Conservation (phyloP, 2,329 filamentous ascomycete genomes). For the Clonostachys chloroleuca region DNA sequence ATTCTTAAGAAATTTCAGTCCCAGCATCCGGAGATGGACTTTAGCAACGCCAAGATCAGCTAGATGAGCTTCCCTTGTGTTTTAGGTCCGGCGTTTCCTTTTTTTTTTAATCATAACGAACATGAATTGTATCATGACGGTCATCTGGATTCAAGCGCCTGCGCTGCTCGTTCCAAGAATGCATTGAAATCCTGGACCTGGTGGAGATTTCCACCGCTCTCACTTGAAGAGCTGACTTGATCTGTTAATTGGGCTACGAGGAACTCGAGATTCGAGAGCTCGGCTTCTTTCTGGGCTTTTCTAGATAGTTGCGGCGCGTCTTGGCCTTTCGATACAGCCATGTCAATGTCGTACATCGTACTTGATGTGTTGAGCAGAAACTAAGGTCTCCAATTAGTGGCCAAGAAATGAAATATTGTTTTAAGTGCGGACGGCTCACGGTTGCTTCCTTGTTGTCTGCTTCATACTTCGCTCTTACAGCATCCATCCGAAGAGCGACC, state of each 20-base stretch:
- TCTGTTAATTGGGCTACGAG: conserved; percentile 49
- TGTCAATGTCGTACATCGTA: conserved; percentile 57
- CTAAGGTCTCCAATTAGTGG: conserved; percentile 7
- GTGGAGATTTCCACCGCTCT: conserved; percentile 46
- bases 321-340: conserved; percentile 47
- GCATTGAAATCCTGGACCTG: conserved; percentile 59
- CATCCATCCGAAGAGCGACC: conserved; percentile 58
- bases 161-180: conserved; percentile 57
- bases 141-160: conserved; percentile 45
- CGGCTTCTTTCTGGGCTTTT: conserved; percentile 40
- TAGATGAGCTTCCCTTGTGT: conserved; percentile 20
- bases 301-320: conserved; percentile 40
- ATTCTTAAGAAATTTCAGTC: conserved; percentile 89
- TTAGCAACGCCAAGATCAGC: conserved; percentile 64
- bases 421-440: conserved; percentile 26
- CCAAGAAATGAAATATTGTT: conserved; percentile 1
- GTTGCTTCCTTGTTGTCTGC: conserved; percentile 44
- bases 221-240: conserved; percentile 44
- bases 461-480: conserved; percentile 56
- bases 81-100: neutral
- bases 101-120: neutral
- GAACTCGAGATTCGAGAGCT: conserved; percentile 53
- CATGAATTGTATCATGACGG: conserved; percentile 3
- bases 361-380: conserved; percentile 50
- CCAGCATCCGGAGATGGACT: conserved; percentile 71